Evolutionary conservation across 495 filamentous ascomycete species (phyloP).

Genomic region (Neurospora sp.): DNA sequence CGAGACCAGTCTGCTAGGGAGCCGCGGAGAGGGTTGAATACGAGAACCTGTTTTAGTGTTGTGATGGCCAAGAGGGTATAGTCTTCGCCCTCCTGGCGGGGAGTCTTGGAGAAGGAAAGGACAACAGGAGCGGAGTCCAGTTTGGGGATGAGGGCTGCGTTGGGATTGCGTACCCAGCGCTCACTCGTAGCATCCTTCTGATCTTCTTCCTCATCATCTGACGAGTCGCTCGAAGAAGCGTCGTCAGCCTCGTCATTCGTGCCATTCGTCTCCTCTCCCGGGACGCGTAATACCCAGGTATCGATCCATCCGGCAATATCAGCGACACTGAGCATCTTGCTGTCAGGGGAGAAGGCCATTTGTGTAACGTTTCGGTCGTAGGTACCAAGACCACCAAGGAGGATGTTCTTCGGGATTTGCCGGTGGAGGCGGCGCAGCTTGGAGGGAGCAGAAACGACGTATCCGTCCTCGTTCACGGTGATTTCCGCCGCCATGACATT

Average conservation of each 20-base stretch:
- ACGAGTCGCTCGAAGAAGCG: constrained; percentile 14
- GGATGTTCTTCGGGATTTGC: constrained; percentile 42
- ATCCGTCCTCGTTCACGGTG: constrained; percentile 34
- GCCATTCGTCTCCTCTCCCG: constrained; percentile 23
- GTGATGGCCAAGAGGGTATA: constrained; percentile 67
- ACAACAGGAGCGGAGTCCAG: constrained; percentile 48
- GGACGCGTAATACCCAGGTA: constrained; percentile 62
- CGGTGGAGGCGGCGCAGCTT: constrained; percentile 51
- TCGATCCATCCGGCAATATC: constrained; percentile 84
- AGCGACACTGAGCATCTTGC: constrained; percentile 62
- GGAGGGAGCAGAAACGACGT: constrained; percentile 35
- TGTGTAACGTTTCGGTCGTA: constrained; percentile 72
- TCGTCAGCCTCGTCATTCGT: constrained; percentile 12
- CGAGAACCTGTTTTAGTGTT: constrained; percentile 59
- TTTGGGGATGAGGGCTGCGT: constrained; percentile 64
- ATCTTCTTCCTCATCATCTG: constrained; percentile 20
- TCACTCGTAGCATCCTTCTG: constrained; percentile 26
- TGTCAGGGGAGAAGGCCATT: constrained; percentile 69
- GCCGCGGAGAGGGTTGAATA: constrained; percentile 67
- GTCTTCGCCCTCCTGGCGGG: constrained; percentile 20
- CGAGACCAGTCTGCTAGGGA: constrained; percentile 75
- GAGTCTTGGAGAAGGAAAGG: constrained; percentile 53
- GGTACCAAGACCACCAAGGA: constrained; percentile 58
- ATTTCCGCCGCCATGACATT: constrained; percentile 62
- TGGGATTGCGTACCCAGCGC: constrained; percentile 56